A percentile compares a stretch with the other conserved stretches of the same genome.
These are phyloP conservation scores for Ceratocystiopsis brevicomis DNA, from an alignment of 2,329 filamentous ascomycete species.

Conservation along the genomic window DNA sequence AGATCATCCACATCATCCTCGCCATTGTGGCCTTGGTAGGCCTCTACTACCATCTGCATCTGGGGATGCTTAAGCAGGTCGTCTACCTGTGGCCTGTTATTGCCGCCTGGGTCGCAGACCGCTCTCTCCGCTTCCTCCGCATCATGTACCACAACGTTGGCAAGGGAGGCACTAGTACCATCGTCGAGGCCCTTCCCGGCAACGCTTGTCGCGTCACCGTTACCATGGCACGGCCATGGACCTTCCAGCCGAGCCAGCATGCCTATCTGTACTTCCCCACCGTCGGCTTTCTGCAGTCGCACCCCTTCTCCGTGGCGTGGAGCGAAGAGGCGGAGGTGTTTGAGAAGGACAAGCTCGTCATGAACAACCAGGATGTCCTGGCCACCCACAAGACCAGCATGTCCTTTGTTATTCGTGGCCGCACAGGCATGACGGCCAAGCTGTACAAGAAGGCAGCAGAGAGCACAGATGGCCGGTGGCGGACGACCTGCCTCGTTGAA, in stretches of 20 bases:
- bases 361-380: constrained; percentile 38
- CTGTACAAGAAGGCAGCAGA: constrained; percentile 49
- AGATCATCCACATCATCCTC: constrained; percentile 49
- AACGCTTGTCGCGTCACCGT: constrained; percentile 58
- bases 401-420: constrained; percentile 53
- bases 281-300: constrained; percentile 54
- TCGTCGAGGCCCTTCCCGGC: constrained; percentile 58
- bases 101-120: constrained; percentile 49
- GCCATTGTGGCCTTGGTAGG: constrained; percentile 41
- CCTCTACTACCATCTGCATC: constrained; percentile 46
- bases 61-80: constrained; percentile 34
- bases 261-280: constrained; percentile 62
- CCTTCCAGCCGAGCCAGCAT: constrained; percentile 56
- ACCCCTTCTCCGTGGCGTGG: constrained; percentile 68
- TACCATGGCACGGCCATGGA: constrained; percentile 59
- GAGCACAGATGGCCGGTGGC: constrained; percentile 39
- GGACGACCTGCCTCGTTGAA: constrained; percentile 49
- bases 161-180: constrained; percentile 44
- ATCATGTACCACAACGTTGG: constrained; percentile 49
- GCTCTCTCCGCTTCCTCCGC: constrained; percentile 36
- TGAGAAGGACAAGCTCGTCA: constrained; percentile 35
- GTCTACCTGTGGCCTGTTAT: constrained; percentile 42
- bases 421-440: constrained; percentile 53
- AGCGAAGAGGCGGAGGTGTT: constrained; percentile 42
- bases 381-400: constrained; percentile 44